Evolutionary conservation across 106 monocot genomes (phyloP).

Genomic region (Alisma plantagoaquatica): DNA sequence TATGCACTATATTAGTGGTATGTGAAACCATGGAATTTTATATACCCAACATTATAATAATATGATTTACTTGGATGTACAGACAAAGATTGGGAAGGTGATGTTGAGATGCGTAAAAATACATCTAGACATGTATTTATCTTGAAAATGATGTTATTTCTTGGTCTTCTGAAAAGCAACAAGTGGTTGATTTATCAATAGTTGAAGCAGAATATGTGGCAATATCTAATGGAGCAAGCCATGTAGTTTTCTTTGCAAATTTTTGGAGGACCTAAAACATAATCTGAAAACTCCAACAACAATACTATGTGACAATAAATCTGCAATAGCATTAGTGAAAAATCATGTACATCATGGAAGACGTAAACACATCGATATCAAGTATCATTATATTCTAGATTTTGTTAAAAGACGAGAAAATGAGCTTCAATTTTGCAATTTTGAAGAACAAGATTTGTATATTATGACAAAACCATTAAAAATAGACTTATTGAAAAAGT

Average conservation of each 20-base stretch:
- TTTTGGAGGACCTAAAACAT: neutral
- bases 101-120: neutral
- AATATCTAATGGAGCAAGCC: neutral
- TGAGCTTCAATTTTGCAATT: neutral
- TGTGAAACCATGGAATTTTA: too few relatives aligned
- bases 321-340: neutral
- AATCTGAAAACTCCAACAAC: too few relatives aligned
- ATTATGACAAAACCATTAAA: slow-evolving; percentile 1
- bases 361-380: too few relatives aligned
- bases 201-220: neutral
- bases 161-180: neutral
- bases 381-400: too few relatives aligned
- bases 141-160: neutral
- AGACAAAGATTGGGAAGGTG: neutral
- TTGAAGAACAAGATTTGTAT: neutral
- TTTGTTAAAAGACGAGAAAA: neutral
- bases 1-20: too few relatives aligned
- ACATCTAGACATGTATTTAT: neutral
- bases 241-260: neutral
- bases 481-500: neutral
- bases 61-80: too few relatives aligned
- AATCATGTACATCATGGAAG: too few relatives aligned
- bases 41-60: too few relatives aligned
- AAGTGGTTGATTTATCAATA: neutral
- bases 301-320: neutral